phyloP scores from a whole-genome alignment of 768 basidiomycete genomes.

The Russula sp. region DNA sequence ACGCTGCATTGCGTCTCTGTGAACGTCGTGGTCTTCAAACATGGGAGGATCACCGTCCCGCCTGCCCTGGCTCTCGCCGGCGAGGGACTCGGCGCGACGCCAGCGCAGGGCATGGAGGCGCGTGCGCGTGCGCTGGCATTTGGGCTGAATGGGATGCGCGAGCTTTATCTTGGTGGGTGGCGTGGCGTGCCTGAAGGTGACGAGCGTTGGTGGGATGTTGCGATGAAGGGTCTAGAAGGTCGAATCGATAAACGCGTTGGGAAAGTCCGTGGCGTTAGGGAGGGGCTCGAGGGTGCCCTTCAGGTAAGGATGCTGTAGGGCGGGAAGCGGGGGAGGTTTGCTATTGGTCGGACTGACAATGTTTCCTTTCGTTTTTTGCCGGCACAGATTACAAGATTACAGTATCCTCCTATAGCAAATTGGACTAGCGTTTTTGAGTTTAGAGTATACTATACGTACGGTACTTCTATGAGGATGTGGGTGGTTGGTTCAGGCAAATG shows the following conservation, averaged over 20 bases:
- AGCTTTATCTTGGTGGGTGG: slow-evolving; percentile 61
- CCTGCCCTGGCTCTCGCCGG: slow-evolving; percentile 58
- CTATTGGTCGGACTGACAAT: not conserved
- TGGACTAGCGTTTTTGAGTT: not conserved
- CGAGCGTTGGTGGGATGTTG: slow-evolving; percentile 68
- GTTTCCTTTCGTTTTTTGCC: not conserved
- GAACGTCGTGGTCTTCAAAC: slow-evolving; percentile 65
- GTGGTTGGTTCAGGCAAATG: not conserved
- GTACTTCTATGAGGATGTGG: not conserved
- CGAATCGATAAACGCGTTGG: slow-evolving; percentile 33
- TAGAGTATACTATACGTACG: slow-evolving; percentile 1
- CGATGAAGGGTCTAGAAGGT: slow-evolving; percentile 44
- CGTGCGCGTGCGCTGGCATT: slow-evolving; percentile 35
- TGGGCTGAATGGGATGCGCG: slow-evolving; percentile 42
- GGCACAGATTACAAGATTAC: not conserved
- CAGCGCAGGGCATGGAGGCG: slow-evolving; percentile 18
- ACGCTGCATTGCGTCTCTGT: slow-evolving; percentile 61
- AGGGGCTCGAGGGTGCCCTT: slow-evolving; percentile 37
- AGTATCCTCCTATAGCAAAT: not conserved
- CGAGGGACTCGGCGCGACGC: slow-evolving; percentile 51
- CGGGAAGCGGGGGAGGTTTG: no score
- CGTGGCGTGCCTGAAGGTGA: slow-evolving; percentile 48
- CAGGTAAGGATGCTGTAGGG: slow-evolving; percentile 2
- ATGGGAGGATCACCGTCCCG: slow-evolving; percentile 69
- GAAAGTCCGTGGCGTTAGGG: slow-evolving; percentile 34